phyloP scores from a whole-genome alignment of 2,329 filamentous ascomycete genomes.

The Aschersonia sp. region DNA sequence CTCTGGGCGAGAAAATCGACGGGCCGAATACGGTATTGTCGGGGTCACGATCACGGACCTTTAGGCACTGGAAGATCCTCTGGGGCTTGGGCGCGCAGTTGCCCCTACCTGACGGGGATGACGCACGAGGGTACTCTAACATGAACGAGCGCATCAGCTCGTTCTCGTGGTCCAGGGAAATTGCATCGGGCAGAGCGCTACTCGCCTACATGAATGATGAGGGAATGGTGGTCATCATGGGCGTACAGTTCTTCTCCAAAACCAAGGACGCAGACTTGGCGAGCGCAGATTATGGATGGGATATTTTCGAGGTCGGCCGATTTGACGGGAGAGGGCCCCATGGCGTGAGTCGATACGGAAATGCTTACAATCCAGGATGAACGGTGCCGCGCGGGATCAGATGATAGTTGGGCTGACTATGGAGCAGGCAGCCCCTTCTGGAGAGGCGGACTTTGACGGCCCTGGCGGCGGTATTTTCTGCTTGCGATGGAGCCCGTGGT shows the following conservation, averaged over 20 bases:
- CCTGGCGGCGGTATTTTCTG: constrained; percentile 34
- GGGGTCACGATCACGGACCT: constrained; percentile 21
- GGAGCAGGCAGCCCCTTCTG: constrained; percentile 13
- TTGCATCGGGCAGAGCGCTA: constrained; percentile 25
- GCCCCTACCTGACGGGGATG: constrained; percentile 28
- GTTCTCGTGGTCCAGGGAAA: constrained; percentile 37
- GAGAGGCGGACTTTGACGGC: constrained; percentile 31
- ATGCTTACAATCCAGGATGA: too few relatives aligned
- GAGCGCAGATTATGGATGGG: constrained; percentile 26
- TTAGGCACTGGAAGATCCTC: constrained; percentile 36
- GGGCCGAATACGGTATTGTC: constrained; percentile 11
- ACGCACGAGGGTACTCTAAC: constrained; percentile 15
- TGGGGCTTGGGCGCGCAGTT: constrained; percentile 41
- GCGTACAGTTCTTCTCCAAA: constrained; percentile 24
- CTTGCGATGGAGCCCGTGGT: constrained; percentile 41
- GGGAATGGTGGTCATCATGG: constrained; percentile 34
- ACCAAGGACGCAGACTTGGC: constrained; percentile 7
- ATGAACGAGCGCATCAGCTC: constrained; percentile 32
- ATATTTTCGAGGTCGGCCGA: constrained; percentile 33
- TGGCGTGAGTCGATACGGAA: constrained; percentile 4
- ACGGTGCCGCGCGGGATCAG: too few relatives aligned
- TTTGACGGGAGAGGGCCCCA: constrained; percentile 34
- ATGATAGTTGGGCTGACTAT: neutral
- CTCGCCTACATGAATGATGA: constrained; percentile 37
- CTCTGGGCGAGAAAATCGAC: constrained; percentile 34